Percentiles rank a stretch among this genome's conserved stretches.
phyloP scores from a whole-genome alignment of 306 rosid species.

The Hippophae tibetana region DNA sequence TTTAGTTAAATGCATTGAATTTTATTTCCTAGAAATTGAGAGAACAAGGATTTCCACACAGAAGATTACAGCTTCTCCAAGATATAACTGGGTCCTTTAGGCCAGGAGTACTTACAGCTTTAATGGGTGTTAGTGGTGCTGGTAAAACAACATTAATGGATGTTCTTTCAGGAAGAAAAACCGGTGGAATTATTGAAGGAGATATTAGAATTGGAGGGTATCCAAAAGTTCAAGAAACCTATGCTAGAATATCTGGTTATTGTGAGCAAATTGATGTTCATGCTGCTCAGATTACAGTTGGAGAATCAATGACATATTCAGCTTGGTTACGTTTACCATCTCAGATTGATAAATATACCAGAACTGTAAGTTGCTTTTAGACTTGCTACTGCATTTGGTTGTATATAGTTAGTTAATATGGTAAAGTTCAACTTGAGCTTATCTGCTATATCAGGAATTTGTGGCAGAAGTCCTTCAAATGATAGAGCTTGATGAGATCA shows the following conservation, averaged over 20 bases:
- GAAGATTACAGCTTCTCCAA: conserved; percentile 23
- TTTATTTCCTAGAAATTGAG: conserved; percentile 16
- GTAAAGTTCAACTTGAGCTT: not conserved
- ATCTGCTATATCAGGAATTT: conserved; percentile 27
- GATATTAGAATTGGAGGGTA: conserved; percentile 42
- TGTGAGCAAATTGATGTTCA: conserved; percentile 61
- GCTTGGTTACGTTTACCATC: conserved; percentile 58
- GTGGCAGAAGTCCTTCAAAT: conserved; percentile 43
- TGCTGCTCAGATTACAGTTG: conserved; percentile 40
- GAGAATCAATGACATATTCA: conserved; percentile 43
- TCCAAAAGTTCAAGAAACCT: conserved; percentile 45
- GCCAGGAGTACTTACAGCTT: conserved; percentile 53
- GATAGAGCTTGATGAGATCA: conserved; percentile 37
- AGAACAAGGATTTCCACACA: conserved; percentile 14
- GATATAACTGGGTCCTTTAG: conserved; percentile 35
- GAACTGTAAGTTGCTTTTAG: conserved; percentile 10
- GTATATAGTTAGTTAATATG: not conserved
- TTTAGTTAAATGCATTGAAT: too few relatives aligned
- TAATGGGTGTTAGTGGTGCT: conserved; percentile 57
- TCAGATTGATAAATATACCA: conserved; percentile 18
- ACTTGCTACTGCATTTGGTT: not conserved
- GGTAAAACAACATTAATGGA: conserved; percentile 66
- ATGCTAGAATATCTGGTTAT: conserved; percentile 45
- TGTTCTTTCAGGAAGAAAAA: conserved; percentile 59
- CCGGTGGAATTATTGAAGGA: conserved; percentile 42